phyloP scores from a whole-genome alignment of 176 grass and related monocot genomes.

The Oryza meridionalis region DNA sequence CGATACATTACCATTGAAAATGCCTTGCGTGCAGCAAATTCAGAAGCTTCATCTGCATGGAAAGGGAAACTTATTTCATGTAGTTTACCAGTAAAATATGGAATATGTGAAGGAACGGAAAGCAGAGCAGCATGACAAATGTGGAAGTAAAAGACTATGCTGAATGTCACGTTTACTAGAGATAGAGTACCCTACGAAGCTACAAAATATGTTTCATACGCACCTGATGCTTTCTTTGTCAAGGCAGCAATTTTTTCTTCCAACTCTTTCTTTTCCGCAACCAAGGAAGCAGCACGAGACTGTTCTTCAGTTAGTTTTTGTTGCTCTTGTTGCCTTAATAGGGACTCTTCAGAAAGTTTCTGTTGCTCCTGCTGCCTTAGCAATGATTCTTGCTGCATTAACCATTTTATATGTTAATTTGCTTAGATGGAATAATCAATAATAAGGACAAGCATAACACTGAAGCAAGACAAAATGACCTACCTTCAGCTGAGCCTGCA shows the following conservation, averaged over 20 bases:
- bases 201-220: constrained; percentile 20
- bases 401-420: constrained; percentile 25
- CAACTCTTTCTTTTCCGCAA: constrained; percentile 73
- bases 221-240: constrained; percentile 85
- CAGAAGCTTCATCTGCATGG: constrained; percentile 82
- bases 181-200: constrained; percentile 2
- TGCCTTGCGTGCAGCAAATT: constrained; percentile 65
- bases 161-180: not conserved
- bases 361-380: constrained; percentile 80
- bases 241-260: constrained; percentile 74
- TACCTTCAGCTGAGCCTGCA: constrained; percentile 78
- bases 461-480: not conserved
- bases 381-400: constrained; percentile 65
- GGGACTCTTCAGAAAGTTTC: constrained; percentile 72
- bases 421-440: constrained; percentile 26
- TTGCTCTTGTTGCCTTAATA: constrained; percentile 73
- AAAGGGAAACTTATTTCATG: constrained; percentile 34
- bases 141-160: not conserved
- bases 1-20: constrained; percentile 73
- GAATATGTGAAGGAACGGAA: not conserved
- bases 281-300: constrained; percentile 52
- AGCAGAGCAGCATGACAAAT: not conserved
- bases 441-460: not conserved
- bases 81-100: constrained; percentile 28
- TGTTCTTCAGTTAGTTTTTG: constrained; percentile 82